These are phyloP conservation scores for Fonsecaea pedrosoi DNA, from an alignment of 2,329 filamentous ascomycete species.

Conservation along the genomic window DNA sequence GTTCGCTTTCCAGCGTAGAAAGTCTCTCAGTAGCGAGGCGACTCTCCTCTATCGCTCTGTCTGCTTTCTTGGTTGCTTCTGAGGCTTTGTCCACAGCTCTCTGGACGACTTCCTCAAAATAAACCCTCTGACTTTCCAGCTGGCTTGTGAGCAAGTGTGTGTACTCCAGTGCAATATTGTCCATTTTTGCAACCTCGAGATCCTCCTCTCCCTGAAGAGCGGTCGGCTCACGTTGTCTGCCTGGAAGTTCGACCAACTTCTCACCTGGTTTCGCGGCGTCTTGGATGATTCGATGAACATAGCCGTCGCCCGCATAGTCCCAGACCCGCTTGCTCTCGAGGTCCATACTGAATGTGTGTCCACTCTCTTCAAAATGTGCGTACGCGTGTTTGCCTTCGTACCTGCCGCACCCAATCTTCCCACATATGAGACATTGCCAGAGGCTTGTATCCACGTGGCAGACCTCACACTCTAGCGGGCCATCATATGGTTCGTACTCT, in stretches of 20 bases:
- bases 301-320: conserved; percentile 95
- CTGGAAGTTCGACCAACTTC: conserved; percentile 81
- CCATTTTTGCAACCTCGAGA: conserved; percentile 62
- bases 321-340: conserved; percentile 93
- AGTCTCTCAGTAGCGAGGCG: conserved; percentile 53
- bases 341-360: conserved; percentile 91
- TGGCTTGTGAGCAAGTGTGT: conserved; percentile 92
- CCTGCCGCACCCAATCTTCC: conserved; percentile 87
- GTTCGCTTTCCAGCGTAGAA: conserved; percentile 26
- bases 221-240: conserved; percentile 61
- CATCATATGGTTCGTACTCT: conserved; percentile 63
- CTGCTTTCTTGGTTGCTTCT: conserved; percentile 67
- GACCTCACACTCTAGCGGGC: conserved; percentile 69
- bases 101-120: conserved; percentile 91
- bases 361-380: conserved; percentile 87
- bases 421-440: conserved; percentile 95
- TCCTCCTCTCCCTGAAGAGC: conserved; percentile 39
- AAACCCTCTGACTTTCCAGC: conserved; percentile 87
- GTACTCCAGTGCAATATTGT: conserved; percentile 89
- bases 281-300: conserved; percentile 93
- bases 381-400: conserved; percentile 95
- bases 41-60: conserved; percentile 73
- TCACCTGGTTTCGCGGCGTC: conserved; percentile 72
- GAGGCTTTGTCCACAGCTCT: conserved; percentile 89
- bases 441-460: conserved; percentile 83